phyloP scores from a whole-genome alignment of 768 basidiomycete species.

The Pleurotus cornucopiae region DNA sequence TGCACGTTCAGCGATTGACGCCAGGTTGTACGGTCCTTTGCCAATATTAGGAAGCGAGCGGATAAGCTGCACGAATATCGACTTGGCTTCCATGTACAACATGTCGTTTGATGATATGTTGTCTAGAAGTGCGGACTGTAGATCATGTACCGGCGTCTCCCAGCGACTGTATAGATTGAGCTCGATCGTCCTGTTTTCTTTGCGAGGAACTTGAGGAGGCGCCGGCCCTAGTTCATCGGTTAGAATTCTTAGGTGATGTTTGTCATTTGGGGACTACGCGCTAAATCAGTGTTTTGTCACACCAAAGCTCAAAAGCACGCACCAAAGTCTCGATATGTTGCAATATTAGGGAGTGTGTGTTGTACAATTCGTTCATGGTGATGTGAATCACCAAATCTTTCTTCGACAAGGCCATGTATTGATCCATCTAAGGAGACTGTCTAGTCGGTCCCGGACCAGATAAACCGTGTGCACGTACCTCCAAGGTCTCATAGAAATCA shows the following conservation, averaged over 20 bases:
- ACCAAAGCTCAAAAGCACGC: not conserved
- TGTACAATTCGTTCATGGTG: slow-evolving; percentile 97
- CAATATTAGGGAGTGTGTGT: slow-evolving; percentile 92
- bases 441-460: not conserved
- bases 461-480: slow-evolving; percentile 49
- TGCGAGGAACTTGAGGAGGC: slow-evolving; percentile 93
- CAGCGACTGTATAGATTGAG: slow-evolving; percentile 92
- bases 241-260: slow-evolving; percentile 93
- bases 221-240: slow-evolving; percentile 95
- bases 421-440: slow-evolving; percentile 78
- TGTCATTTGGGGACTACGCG: slow-evolving; percentile 89
- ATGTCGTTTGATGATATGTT: slow-evolving; percentile 97
- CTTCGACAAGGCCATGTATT: slow-evolving; percentile 99
- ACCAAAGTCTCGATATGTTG: slow-evolving; percentile 96
- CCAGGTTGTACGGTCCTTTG: slow-evolving; percentile 85
- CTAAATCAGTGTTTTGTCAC: slow-evolving; percentile 6
- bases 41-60: slow-evolving; percentile 89
- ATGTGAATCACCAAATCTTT: slow-evolving; percentile 98
- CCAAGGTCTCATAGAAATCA: slow-evolving; percentile 97
- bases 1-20: slow-evolving; percentile 86
- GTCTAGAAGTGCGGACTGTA: slow-evolving; percentile 95
- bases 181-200: slow-evolving; percentile 95
- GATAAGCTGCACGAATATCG: slow-evolving; percentile 96
- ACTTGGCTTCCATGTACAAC: slow-evolving; percentile 99
- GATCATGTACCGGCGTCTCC: slow-evolving; percentile 98